Evolutionary conservation across 1,284 basidiomycete genomes (phyloP).

Genomic region (Spongispora temasekensis): DNA sequence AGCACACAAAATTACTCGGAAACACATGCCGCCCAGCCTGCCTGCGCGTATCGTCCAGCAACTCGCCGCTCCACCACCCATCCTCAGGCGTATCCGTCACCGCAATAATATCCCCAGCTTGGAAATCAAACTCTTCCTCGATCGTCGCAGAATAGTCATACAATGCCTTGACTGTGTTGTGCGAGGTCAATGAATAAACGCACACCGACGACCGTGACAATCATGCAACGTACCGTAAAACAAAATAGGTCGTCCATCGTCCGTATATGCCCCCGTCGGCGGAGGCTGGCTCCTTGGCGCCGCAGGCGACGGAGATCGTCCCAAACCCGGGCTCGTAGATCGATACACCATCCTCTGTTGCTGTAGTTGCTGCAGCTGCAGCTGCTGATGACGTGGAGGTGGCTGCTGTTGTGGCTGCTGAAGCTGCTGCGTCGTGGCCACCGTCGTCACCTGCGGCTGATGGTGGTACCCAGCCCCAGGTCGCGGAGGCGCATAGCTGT

Average conservation of each 20-base stretch:
- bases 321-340: slow-evolving; percentile 25
- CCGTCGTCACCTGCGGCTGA: too few species aligned
- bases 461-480: slow-evolving; percentile 8
- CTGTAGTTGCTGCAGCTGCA: too few species aligned
- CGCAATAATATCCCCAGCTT: slow-evolving; percentile 88
- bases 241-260: slow-evolving; percentile 75
- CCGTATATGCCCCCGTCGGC: slow-evolving; percentile 72
- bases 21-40: slow-evolving; percentile 82
- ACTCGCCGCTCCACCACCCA: slow-evolving; percentile 90
- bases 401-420: too few species aligned
- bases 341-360: too few species aligned
- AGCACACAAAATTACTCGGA: slow-evolving; percentile 88
- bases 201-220: neutral
- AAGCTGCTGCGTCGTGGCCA: too few species aligned
- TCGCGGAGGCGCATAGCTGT: slow-evolving; percentile 11
- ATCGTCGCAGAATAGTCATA: slow-evolving; percentile 91
- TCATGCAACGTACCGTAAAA: slow-evolving; percentile 70
- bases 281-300: slow-evolving; percentile 34
- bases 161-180: slow-evolving; percentile 76
- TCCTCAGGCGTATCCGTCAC: slow-evolving; percentile 91
- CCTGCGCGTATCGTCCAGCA: slow-evolving; percentile 83
- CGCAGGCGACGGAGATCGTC: slow-evolving; percentile 41
- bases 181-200: neutral
- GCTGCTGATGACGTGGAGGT: too few species aligned
- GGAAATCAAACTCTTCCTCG: slow-evolving; percentile 90